These are phyloP conservation scores for Monoraphidium neglectum DNA, from an alignment of 139 green algal genomes.

Conservation along the genomic window DNA sequence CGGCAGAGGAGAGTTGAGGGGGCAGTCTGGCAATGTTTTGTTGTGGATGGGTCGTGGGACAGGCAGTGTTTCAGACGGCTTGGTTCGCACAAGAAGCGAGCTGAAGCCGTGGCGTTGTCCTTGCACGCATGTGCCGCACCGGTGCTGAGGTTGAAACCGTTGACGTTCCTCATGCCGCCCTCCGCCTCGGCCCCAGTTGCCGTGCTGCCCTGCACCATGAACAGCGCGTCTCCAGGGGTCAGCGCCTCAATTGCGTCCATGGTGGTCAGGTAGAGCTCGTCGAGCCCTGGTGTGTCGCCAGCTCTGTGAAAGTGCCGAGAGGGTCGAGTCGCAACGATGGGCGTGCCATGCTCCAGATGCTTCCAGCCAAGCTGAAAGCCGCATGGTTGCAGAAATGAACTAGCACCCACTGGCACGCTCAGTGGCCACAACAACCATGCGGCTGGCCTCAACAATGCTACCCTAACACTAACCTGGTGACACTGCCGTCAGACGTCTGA, in stretches of 20 bases:
- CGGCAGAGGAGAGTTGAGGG: not conserved
- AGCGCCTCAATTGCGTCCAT: constrained; percentile 30
- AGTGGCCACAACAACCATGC: too few species aligned
- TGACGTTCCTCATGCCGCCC: constrained; percentile 4
- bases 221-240: constrained; percentile 20
- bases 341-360: too few species aligned
- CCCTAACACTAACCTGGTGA: too few species aligned
- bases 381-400: too few species aligned
- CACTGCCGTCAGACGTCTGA: too few species aligned
- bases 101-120: not conserved
- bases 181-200: not conserved
- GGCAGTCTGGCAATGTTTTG: not conserved
- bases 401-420: too few species aligned
- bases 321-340: too few species aligned
- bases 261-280: constrained; percentile 25
- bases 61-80: not conserved
- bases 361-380: too few species aligned
- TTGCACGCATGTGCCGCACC: not conserved
- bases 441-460: too few species aligned
- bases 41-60: not conserved
- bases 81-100: too few species aligned
- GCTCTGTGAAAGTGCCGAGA: constrained; percentile 7
- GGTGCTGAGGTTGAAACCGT: not conserved
- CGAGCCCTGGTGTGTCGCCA: constrained; percentile 6
- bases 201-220: constrained; percentile 20